Percentiles rank a stretch among this genome's conserved stretches.
Evolutionary conservation across 495 filamentous ascomycete species (phyloP).

Genomic region (Aspergillus kassunensis): DNA sequence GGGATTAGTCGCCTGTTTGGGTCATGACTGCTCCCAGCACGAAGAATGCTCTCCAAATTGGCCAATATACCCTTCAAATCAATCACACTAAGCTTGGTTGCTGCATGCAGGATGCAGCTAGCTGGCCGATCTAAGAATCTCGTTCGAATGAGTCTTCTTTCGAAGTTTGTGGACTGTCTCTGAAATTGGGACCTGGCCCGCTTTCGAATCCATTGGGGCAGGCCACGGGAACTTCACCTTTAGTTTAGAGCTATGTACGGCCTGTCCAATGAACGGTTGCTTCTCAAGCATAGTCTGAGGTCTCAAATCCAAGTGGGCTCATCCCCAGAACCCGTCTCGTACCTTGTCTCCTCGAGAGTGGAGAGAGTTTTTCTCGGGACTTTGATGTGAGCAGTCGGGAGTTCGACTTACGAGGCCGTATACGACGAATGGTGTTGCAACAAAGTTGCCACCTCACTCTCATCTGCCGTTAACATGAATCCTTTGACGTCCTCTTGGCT

Average conservation of each 20-base stretch:
- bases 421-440: constrained; percentile 4
- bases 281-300: background rate
- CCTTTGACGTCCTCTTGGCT: constrained; percentile 10
- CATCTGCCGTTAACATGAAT: constrained; percentile 13
- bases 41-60: constrained; percentile 7
- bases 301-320: constrained; percentile 5
- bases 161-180: background rate
- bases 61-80: constrained; percentile 8
- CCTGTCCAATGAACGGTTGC: constrained; percentile 2
- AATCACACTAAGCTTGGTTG: constrained; percentile 2
- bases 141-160: constrained; percentile 4
- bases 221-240: constrained; percentile 16
- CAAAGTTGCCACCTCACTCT: constrained; percentile 3
- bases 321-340: constrained; percentile 10
- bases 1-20: constrained; percentile 9
- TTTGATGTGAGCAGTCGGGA: constrained; percentile 5
- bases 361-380: constrained; percentile 9
- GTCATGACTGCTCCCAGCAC: background rate
- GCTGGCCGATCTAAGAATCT: constrained; percentile 11
- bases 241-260: constrained; percentile 15
- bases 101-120: constrained; percentile 12
- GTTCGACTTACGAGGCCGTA: background rate
- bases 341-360: constrained; percentile 3
- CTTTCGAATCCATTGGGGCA: constrained; percentile 14
- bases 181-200: constrained; percentile 9